Evolutionary conservation across 805 yeast species (phyloP).

Genomic region (Ogataea nonfermentans): DNA sequence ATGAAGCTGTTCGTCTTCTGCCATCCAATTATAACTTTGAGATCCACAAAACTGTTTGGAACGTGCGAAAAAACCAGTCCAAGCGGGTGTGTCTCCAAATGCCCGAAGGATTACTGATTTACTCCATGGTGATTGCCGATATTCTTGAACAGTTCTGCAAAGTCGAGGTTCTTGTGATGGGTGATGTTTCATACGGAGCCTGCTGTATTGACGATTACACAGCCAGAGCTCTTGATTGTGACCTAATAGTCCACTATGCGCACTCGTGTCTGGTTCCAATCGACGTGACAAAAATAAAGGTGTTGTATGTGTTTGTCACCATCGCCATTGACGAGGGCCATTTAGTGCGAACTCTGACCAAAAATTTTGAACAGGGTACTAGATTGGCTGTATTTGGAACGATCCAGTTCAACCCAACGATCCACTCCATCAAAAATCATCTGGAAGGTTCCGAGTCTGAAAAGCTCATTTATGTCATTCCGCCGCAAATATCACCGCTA

Average conservation of each 20-base stretch:
- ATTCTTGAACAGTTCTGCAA: conserved; percentile 87
- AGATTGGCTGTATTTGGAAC: conserved; percentile 89
- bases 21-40: conserved; percentile 96
- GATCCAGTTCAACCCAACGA: conserved; percentile 93
- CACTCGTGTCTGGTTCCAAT: conserved; percentile 96
- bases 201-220: conserved; percentile 97
- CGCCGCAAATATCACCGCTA: conserved; percentile 91
- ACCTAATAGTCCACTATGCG: conserved; percentile 93
- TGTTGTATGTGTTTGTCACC: conserved; percentile 92
- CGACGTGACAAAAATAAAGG: conserved; percentile 86
- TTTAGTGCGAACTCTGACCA: conserved; percentile 68
- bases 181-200: conserved; percentile 98
- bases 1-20: conserved; percentile 73
- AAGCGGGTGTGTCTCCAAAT: conserved; percentile 89
- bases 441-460: conserved; percentile 40
- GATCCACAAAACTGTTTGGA: conserved; percentile 94
- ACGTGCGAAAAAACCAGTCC: conserved; percentile 70
- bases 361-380: conserved; percentile 63
- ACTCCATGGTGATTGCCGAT: conserved; percentile 86
- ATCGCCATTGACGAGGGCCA: conserved; percentile 85
- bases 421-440: conserved; percentile 70
- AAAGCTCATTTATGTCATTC: conserved; percentile 57
- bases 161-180: conserved; percentile 91
- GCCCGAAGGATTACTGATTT: conserved; percentile 95
- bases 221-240: conserved; percentile 90